Evolutionary conservation across 129 eudicot genomes (phyloP).

Genomic region (Centaurea solstitialis): DNA sequence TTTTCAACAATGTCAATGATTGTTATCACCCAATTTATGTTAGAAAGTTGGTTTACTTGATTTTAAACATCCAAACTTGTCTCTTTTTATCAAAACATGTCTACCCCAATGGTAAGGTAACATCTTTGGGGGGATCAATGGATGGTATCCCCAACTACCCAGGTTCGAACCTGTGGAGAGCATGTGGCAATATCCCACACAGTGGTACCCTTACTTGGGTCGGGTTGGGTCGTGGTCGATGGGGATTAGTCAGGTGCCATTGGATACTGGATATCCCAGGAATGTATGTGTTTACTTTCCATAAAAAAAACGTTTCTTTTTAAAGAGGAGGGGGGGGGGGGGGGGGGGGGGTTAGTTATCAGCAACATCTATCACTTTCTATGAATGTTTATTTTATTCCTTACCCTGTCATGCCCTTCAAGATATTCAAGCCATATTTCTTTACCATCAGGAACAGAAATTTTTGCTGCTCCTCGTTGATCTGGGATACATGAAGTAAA

Average conservation of each 20-base stretch:
- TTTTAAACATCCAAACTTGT: not conserved
- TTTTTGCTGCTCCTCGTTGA: conserved; percentile 11
- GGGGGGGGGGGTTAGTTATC: not conserved
- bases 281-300: too few relatives aligned
- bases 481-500: conserved; percentile 16
- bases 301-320: too few relatives aligned
- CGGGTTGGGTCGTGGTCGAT: too few relatives aligned
- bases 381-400: not conserved
- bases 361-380: not conserved
- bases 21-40: not conserved
- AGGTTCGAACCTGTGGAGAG: too few relatives aligned
- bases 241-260: too few relatives aligned
- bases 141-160: too few relatives aligned
- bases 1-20: not conserved
- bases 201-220: too few relatives aligned
- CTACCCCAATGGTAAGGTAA: too few relatives aligned
- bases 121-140: too few relatives aligned
- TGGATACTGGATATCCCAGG: too few relatives aligned
- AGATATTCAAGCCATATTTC: conserved; percentile 16
- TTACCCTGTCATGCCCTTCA: conserved; percentile 18
- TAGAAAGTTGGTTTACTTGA: not conserved
- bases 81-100: not conserved
- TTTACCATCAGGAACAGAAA: conserved; percentile 16
- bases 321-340: not conserved
- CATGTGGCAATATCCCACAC: too few relatives aligned